These are phyloP conservation scores for Triticum urartu DNA, from an alignment of 176 grass and related monocot species.

Conservation along the genomic window DNA sequence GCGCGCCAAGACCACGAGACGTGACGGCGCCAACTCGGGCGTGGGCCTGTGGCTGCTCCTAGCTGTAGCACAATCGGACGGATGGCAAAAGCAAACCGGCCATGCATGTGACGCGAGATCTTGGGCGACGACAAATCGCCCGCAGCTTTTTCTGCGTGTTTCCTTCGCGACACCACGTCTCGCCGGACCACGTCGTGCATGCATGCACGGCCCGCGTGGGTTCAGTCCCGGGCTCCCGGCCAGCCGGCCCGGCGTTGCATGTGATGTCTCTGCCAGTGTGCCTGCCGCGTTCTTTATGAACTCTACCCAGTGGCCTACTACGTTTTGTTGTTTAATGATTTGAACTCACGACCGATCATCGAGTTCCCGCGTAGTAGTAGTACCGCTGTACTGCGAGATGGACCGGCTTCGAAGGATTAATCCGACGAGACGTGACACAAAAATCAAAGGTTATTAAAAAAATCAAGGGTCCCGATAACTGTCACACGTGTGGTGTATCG, in stretches of 20 bases:
- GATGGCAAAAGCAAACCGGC: conserved; percentile 15
- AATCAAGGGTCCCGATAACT: no score
- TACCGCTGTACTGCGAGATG: no score
- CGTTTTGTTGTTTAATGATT: not conserved
- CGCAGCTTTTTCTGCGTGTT: conserved; percentile 4
- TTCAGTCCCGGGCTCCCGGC: conserved; percentile 35
- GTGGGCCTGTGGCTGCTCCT: not conserved
- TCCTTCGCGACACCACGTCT: not conserved
- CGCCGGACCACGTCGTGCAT: conserved; percentile 16
- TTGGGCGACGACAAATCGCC: conserved; percentile 25
- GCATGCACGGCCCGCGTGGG: not conserved
- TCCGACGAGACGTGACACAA: not conserved
- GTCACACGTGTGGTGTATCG: no score
- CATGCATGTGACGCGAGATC: conserved; percentile 33
- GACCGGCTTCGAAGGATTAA: not conserved
- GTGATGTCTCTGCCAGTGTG: not conserved
- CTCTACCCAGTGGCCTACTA: not conserved
- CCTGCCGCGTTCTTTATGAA: not conserved
- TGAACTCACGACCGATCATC: not conserved
- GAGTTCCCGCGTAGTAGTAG: not conserved
- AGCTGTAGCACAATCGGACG: not conserved
- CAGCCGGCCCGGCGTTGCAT: not conserved
- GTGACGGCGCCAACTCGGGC: not conserved
- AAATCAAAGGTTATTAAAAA: no score
- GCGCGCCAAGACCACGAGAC: not conserved